Percentiles rank a stretch among this genome's conserved stretches.
Evolutionary conservation across 768 basidiomycete genomes (phyloP).

Genomic region (Tylopilus subfusipes): DNA sequence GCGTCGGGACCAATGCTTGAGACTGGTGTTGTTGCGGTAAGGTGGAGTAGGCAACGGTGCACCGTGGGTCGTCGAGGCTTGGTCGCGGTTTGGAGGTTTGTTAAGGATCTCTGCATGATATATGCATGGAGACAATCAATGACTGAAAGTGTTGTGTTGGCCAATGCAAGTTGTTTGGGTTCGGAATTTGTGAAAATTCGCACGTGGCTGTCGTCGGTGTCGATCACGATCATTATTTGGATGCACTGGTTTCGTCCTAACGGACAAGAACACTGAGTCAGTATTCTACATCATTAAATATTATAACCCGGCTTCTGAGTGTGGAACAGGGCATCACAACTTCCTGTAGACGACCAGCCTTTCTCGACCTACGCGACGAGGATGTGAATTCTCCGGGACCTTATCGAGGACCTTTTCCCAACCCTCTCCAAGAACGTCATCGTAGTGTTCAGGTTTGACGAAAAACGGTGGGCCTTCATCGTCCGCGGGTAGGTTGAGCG

Average conservation of each 20-base stretch:
- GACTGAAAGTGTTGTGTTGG: neutral
- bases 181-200: conserved; percentile 9
- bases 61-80: conserved; percentile 6
- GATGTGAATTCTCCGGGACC: conserved; percentile 43
- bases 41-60: conserved; percentile 5
- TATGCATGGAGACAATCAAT: conserved; percentile 9
- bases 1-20: conserved; percentile 4
- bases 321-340: neutral
- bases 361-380: conserved; percentile 45
- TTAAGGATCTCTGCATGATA: conserved; percentile 25
- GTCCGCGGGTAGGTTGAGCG: conserved; percentile 44
- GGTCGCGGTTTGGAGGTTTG: conserved; percentile 14
- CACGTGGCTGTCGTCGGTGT: neutral
- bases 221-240: neutral
- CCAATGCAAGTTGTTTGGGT: neutral
- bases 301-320: neutral
- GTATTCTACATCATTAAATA: too few relatives aligned
- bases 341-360: conserved; percentile 41
- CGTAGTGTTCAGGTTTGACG: conserved; percentile 55
- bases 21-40: conserved; percentile 10
- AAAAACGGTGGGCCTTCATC: conserved; percentile 62
- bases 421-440: conserved; percentile 42
- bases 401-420: conserved; percentile 56
- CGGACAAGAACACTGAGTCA: too few relatives aligned
- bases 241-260: too few relatives aligned